A percentile compares a stretch with the other conserved stretches of the same genome.
Conservation (phyloP, 164 flowering plant species). For the Magnolia sinica region DNA sequence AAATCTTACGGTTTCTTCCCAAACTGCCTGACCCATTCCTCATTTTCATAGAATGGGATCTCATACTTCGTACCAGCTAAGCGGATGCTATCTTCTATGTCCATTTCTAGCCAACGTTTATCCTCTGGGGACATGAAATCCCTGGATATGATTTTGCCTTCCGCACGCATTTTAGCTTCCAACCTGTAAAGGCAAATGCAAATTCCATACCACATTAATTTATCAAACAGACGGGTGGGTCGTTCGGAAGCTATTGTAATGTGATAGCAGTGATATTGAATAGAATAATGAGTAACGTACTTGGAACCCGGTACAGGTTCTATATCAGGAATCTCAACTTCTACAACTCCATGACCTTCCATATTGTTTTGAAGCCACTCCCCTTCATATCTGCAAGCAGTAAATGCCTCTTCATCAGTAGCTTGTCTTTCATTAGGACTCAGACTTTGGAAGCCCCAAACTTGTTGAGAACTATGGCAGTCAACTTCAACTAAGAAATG, state of each 20-base stretch:
- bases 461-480: not conserved
- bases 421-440: not conserved
- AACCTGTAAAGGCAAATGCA: conserved; percentile 42
- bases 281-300: conserved; percentile 37
- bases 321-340: conserved; percentile 76
- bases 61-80: conserved; percentile 46
- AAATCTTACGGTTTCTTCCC: conserved; percentile 79
- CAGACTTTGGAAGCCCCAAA: not conserved
- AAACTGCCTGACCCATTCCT: conserved; percentile 61
- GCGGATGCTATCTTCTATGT: conserved; percentile 72
- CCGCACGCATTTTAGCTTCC: conserved; percentile 85
- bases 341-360: conserved; percentile 97
- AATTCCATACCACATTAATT: not conserved
- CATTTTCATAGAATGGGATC: conserved; percentile 70
- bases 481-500: not conserved
- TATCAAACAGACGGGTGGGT: not conserved
- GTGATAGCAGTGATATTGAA: not conserved
- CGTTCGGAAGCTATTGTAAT: not conserved
- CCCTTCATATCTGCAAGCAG: conserved; percentile 80
- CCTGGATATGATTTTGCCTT: conserved; percentile 66
- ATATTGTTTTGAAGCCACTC: conserved; percentile 88
- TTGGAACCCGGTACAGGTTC: conserved; percentile 93
- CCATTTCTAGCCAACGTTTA: conserved; percentile 90
- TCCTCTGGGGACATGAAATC: conserved; percentile 92
- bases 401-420: not conserved